Evolutionary conservation across 345 rosid species (phyloP).

Genomic region (Rhodamnia argentea): DNA sequence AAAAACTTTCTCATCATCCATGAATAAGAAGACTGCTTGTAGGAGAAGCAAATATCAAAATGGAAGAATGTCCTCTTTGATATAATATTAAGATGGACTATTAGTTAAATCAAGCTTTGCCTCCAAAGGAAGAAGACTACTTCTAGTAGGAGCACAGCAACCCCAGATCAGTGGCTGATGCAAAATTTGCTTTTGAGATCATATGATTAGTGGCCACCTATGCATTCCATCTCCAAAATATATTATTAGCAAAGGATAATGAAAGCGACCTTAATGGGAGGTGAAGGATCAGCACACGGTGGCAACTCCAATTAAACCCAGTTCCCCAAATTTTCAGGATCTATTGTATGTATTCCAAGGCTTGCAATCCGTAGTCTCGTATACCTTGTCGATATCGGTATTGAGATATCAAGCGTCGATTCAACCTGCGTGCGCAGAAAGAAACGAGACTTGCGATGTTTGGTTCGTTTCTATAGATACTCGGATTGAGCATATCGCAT

Average conservation of each 20-base stretch:
- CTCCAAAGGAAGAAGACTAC: background rate
- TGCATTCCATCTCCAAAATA: background rate
- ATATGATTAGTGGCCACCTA: background rate
- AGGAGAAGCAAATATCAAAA: background rate
- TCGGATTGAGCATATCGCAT: no score
- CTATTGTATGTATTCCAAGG: background rate
- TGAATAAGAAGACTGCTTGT: no score
- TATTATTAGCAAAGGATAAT: background rate
- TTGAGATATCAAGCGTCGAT: background rate
- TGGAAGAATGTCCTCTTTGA: background rate
- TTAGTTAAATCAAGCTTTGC: background rate
- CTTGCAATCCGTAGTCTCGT: background rate
- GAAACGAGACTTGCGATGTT: background rate
- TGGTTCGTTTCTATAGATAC: accelerated
- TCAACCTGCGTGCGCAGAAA: accelerated
- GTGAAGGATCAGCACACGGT: background rate
- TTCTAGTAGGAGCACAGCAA: background rate
- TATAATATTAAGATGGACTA: background rate
- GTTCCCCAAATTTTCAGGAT: background rate
- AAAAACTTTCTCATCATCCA: no score
- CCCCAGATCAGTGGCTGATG: background rate
- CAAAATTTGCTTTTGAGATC: background rate
- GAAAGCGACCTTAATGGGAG: background rate
- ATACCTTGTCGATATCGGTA: background rate
- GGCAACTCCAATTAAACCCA: background rate